A percentile compares a stretch with the other conserved stretches of the same genome.
Evolutionary conservation across 345 rosid species (phyloP).

Genomic region (Corchorus olitorius): DNA sequence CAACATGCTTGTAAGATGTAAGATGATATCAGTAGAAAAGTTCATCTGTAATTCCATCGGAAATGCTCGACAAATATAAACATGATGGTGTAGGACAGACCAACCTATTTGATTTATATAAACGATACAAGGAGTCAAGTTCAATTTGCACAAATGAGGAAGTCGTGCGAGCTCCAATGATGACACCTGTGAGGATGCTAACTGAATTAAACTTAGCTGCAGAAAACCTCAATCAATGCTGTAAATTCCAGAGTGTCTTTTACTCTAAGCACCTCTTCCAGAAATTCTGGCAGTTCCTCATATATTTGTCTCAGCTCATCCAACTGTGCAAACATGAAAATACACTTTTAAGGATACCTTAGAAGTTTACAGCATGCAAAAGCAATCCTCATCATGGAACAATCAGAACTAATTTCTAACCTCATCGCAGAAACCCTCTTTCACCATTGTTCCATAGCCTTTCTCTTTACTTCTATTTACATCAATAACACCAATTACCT

Average conservation of each 20-base stretch:
- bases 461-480: conserved; percentile 77
- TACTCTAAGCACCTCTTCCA: conserved; percentile 63
- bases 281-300: conserved; percentile 88
- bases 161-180: conserved; percentile 66
- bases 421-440: conserved; percentile 93
- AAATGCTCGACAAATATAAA: not conserved
- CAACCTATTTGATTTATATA: conserved; percentile 90
- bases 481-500: conserved; percentile 95
- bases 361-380: not conserved
- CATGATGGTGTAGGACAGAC: conserved; percentile 27
- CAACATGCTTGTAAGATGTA: not conserved
- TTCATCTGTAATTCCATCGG: not conserved
- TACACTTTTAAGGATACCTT: not conserved
- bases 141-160: conserved; percentile 57
- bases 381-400: not conserved
- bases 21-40: not conserved
- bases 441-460: conserved; percentile 83
- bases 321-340: conserved; percentile 47
- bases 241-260: conserved; percentile 20
- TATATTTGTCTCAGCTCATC: conserved; percentile 95
- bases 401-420: conserved; percentile 34
- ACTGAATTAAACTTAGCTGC: conserved; percentile 22
- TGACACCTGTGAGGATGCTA: conserved; percentile 59
- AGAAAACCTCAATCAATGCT: conserved; percentile 13
- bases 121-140: conserved; percentile 63